Conservation (phyloP, 2,329 filamentous ascomycete genomes). For the Ophiostoma perfectum region DNA sequence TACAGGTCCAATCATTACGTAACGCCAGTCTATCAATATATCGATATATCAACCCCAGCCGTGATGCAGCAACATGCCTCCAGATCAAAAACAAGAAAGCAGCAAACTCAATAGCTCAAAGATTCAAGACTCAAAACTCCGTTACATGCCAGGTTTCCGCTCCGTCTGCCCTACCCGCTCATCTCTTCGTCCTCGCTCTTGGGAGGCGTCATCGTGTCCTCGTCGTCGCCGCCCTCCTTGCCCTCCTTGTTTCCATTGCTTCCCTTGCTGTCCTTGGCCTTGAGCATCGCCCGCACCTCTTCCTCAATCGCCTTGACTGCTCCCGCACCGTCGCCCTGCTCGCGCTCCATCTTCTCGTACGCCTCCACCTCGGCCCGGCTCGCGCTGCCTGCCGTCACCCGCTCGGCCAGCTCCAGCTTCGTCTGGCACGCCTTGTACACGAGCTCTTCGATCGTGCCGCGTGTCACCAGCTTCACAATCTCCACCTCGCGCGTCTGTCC, state of each 20-base stretch:
- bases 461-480: constrained; percentile 76
- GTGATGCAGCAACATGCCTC: neutral
- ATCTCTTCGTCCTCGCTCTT: constrained; percentile 15
- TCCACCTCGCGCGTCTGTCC: constrained; percentile 89
- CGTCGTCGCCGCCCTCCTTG: constrained; percentile 8
- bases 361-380: constrained; percentile 32
- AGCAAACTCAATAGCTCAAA: neutral
- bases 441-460: constrained; percentile 82
- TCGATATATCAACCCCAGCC: neutral
- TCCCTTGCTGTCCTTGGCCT: constrained; percentile 6
- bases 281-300: constrained; percentile 43
- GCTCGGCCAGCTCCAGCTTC: constrained; percentile 79
- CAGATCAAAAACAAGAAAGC: too few species aligned
- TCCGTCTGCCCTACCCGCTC: neutral
- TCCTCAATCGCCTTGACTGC: constrained; percentile 37
- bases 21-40: neutral
- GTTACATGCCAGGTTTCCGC: neutral
- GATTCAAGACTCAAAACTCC: neutral
- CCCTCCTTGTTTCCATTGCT: neutral
- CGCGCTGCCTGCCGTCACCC: constrained; percentile 39
- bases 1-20: neutral
- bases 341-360: constrained; percentile 28
- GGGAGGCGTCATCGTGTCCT: constrained; percentile 14
- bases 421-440: constrained; percentile 87
- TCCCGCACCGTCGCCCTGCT: constrained; percentile 30